Base-by-base conservation (phyloP, 352 stramenopile species). In the Pythium coloratum region DNA sequence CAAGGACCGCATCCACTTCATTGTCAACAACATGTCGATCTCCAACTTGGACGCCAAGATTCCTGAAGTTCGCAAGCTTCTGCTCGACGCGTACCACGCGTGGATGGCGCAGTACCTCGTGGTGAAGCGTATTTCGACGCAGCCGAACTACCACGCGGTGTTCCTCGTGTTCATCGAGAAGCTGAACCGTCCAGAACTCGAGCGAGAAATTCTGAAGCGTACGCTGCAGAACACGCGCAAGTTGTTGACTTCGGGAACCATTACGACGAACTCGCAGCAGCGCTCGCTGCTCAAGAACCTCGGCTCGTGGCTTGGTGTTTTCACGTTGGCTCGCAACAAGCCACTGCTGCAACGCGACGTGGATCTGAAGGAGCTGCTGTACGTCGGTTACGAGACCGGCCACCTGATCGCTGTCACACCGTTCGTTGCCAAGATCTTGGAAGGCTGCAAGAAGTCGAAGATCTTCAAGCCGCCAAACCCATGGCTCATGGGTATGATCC, bases 101-200 rank as follows among this genome's bases (percentile, higher is more conserved):
- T 99, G 98, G 98, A 91, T 99, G 65, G 98, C 96, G 13, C 98
- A 99, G 76, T 99, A 99, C 71, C 77, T 99, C 24, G 97, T 99
- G 10, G 95, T 98, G 12, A 99, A 99, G 77, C 90, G 98, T 64
- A 99, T 99, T 64, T 98, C 90, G 69, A 99, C 96, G 16, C 97
- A 99, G 78, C 95, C 95, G 2, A 99, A 99, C 77, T 99, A 99
- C 80, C 97, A 99, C 76, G 91, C 85, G 2, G 82, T 99, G 55
- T 99, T 99, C 75, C 73, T 99, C 16, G 94, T 95, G 57, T 98
- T 99, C 70, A 93, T 99, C 30, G 96, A 99, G 64, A 96, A 98
- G 64, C 86, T 99, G 18, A 96, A 98, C 62, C 82, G 88, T 26
- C 80, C 85, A 0, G 91, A 98, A 38, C 77, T 99, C 6, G 86